Evolutionary conservation across 1,284 basidiomycete genomes (phyloP).

Genomic region (Ustilago cynodontis): DNA sequence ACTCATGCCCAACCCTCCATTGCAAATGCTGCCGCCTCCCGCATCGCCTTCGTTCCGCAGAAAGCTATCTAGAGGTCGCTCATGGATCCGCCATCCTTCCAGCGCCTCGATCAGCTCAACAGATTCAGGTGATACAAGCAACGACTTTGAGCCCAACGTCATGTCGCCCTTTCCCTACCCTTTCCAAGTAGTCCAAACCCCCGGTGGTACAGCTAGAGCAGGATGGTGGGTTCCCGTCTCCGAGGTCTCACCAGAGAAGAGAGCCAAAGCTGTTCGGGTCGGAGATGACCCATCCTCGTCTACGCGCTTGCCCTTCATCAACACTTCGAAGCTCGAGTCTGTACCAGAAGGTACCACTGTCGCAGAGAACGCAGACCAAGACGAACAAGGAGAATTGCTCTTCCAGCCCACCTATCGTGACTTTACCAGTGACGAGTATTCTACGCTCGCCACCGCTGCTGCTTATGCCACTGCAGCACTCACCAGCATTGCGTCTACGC

Average conservation of each 20-base stretch:
- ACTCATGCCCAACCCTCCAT: slow-evolving; percentile 58
- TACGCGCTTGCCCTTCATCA: not conserved
- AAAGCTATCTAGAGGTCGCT: slow-evolving; percentile 14
- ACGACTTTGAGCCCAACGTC: slow-evolving; percentile 48
- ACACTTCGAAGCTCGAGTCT: slow-evolving; percentile 10
- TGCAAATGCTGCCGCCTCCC: slow-evolving; percentile 62
- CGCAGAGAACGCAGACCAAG: slow-evolving; percentile 12
- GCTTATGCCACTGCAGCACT: slow-evolving; percentile 63
- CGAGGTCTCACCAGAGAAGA: slow-evolving; percentile 41
- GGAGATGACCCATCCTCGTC: slow-evolving; percentile 22
- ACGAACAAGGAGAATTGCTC: slow-evolving; percentile 34
- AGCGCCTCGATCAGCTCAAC: slow-evolving; percentile 28
- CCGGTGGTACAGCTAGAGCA: slow-evolving; percentile 58
- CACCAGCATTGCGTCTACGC: slow-evolving; percentile 53
- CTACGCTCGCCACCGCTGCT: slow-evolving; percentile 61
- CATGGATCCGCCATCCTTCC: slow-evolving; percentile 21
- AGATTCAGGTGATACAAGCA: slow-evolving; percentile 21
- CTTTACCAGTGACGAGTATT: slow-evolving; percentile 56
- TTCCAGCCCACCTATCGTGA: slow-evolving; percentile 58
- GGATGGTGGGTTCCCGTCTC: slow-evolving; percentile 63
- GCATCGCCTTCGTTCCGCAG: slow-evolving; percentile 46
- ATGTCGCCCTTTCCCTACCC: slow-evolving; percentile 58
- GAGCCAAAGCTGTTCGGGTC: slow-evolving; percentile 37
- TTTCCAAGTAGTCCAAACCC: slow-evolving; percentile 62
- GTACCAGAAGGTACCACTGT: slow-evolving; percentile 13